Evolutionary conservation across 768 basidiomycete genomes (phyloP), one percentile per base, ranked within the genome.

Genomic region (Kwoniella pini): DNA sequence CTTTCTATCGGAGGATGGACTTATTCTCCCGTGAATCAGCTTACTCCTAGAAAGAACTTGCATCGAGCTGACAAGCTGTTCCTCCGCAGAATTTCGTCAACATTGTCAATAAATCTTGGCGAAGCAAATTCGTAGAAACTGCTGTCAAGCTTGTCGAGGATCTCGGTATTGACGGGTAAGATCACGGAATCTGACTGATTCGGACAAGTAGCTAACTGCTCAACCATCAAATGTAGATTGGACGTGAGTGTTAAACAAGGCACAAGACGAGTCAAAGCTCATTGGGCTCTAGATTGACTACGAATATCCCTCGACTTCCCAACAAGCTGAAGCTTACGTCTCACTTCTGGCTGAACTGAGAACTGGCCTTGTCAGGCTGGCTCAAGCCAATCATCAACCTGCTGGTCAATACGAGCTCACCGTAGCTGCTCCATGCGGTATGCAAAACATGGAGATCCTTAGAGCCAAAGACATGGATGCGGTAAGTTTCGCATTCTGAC

Each of bases 351-450:
- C 80, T 50, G 89, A 90, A 67, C 82, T 95, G 53, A 81, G 96
- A 38, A 67, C 81, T 19, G 91, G 83, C 1, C 79, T 99, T 38
- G 91, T 97, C 72, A 80, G 82, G 17, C 88, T 93, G 68, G 87
- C 89, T n/a, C 75, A 77, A 38, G 85, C 84, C 68, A 87, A 86
- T 67, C 82, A 84, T 4, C 81, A 83, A 27, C 76, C 84, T 33
- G 86, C 85, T 75, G 68, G 70, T n/a, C 62, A 65, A 57, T 77
- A 77, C 45, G 62, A 77, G 31, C 79, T 96, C 39, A 91, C 89
- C 1, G 91, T 95, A 54, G 91, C 91, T 38, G 90, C 95, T 0
- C 94, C 96, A 1, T 95, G 92, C 77, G 96, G 96, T 28, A 84
- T 88, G 2, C 83, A 88, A 64, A 86, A 96, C 68, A 93, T 91